These are phyloP conservation scores for Hypholoma sublateritium DNA, from an alignment of 768 basidiomycete species.

Conservation along the genomic window DNA sequence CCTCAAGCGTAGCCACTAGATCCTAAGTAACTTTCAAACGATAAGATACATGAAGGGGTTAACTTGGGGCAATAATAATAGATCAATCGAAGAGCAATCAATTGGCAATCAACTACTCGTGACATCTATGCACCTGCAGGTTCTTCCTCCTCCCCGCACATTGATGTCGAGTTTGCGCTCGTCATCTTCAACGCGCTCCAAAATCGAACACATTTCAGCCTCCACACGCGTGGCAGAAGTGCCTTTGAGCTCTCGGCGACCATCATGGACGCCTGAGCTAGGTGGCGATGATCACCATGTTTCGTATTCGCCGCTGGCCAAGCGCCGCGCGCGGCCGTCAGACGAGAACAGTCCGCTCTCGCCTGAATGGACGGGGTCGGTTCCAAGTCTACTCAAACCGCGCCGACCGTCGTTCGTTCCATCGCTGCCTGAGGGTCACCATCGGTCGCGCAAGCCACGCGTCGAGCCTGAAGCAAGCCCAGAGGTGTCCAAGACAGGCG, in stretches of 20 bases:
- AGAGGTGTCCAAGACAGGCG: constrained; percentile 5
- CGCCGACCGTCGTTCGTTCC: constrained; percentile 19
- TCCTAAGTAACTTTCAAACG: no score
- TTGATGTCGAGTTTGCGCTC: constrained; percentile 16
- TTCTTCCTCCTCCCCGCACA: no score
- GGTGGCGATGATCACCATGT: constrained; percentile 11
- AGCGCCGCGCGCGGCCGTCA: constrained; percentile 17
- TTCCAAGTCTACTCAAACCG: constrained; percentile 12
- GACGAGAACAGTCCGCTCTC: constrained; percentile 13
- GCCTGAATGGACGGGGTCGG: constrained; percentile 12
- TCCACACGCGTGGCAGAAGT: neutral
- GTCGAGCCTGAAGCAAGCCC: constrained; percentile 11
- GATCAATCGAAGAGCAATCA: no score
- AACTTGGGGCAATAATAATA: no score
- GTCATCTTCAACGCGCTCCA: constrained; percentile 10
- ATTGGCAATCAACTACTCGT: no score
- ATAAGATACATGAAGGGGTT: no score
- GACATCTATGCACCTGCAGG: no score
- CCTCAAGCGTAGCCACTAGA: no score
- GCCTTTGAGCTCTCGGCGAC: constrained; percentile 13
- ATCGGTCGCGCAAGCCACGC: constrained; percentile 18
- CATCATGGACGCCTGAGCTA: constrained; percentile 27
- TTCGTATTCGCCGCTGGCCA: constrained; percentile 11
- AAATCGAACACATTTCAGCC: neutral
- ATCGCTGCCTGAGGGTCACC: constrained; percentile 14